phyloP scores from a whole-genome alignment of 2,329 filamentous ascomycete species.

The Fusarium austroafricanum region DNA sequence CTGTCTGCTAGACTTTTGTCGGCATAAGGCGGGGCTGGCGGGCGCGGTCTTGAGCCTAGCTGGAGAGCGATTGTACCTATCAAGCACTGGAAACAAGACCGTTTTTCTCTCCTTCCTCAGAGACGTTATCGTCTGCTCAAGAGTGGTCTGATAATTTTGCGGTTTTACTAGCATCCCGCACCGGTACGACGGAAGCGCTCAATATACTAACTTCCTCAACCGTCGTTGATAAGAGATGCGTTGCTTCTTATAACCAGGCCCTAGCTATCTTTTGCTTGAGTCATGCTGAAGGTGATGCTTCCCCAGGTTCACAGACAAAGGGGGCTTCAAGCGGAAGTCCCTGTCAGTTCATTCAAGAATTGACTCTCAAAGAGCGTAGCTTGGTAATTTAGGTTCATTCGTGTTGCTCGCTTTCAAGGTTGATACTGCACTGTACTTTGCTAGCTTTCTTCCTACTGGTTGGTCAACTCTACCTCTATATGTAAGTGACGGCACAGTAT shows the following conservation, averaged over 20 bases:
- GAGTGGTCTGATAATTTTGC: slow-evolving; percentile 23
- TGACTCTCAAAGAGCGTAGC: background rate
- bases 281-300: slow-evolving; percentile 1
- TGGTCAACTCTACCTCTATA: background rate
- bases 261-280: slow-evolving; percentile 9
- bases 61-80: too few relatives aligned
- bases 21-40: too few relatives aligned
- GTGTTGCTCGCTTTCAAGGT: background rate
- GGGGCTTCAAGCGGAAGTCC: background rate
- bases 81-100: too few relatives aligned
- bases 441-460: background rate
- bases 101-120: background rate
- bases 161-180: background rate
- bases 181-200: background rate
- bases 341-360: background rate
- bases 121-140: slow-evolving; percentile 4
- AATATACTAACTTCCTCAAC: background rate
- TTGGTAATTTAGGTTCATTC: background rate
- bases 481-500: slow-evolving; percentile 14
- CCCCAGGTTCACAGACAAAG: background rate
- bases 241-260: background rate
- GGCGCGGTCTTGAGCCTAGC: too few relatives aligned
- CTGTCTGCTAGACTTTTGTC: background rate
- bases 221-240: background rate
- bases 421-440: too few relatives aligned